Evolutionary conservation across 2,329 filamentous ascomycete genomes (phyloP), one percentile per base, ranked within the genome.

Genomic region (Colletotrichum zoysiae): DNA sequence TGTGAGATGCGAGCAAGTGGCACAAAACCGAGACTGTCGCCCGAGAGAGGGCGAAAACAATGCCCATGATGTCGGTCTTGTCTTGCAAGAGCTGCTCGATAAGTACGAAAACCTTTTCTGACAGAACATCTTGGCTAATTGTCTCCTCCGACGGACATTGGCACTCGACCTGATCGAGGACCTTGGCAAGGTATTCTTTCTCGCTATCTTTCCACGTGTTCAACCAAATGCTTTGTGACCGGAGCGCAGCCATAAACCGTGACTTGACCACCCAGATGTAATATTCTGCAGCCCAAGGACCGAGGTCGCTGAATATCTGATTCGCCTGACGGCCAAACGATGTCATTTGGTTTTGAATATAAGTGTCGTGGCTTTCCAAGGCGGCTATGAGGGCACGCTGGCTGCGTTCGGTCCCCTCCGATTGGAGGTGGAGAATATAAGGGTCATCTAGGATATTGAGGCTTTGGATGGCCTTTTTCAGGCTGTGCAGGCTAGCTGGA

Each of bases 41-140:
- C 62, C n/a, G n/a, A n/a, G n/a, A n/a, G n/a, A n/a, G n/a, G 33
- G 89, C 92, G 74, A 95, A 95, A 0, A 95, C 81, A 20, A 95
- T 90, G 0, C 90, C 90, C 5, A 87, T 85, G 0, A 84, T 79
- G 1, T 80, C 77, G 1, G 84, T 79, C 2, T 86, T 79, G 16
- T 81, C 78, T 1, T 77, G 76, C 1, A 88, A 74, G 20, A 92
- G 85, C 5, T 87, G 81, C 5, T 79, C 68, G 3, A 94, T 79
- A 20, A 95, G 82, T 7, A 81, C 79, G 23, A 78, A 76, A 2
- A 88, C 83, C 76, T 94, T 94, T n/a, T 86, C 77, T 0, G 91
- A 90, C 0, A 91, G 65, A 8, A 81, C 75, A 3, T 75, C 71
- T 3, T 65, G 44, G 3, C 65, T 73, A 42, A 76, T 73, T 46